These are phyloP conservation scores for Deuterostichococcus epilithicus DNA, from an alignment of 139 green algal species.

Conservation along the genomic window DNA sequence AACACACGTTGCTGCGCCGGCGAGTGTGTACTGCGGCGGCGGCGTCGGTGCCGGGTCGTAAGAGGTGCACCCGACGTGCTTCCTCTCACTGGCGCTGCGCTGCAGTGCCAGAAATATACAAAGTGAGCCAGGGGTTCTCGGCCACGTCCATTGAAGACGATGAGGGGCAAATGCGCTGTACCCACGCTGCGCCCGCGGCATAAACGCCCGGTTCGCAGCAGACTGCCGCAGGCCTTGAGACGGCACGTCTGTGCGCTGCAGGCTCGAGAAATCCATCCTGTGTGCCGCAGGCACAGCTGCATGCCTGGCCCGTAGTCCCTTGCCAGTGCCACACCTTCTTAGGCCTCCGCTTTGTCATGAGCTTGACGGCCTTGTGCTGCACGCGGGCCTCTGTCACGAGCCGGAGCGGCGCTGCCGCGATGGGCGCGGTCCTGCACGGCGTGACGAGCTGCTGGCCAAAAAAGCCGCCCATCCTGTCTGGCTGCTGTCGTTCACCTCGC, in stretches of 20 bases:
- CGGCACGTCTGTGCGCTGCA: too few species aligned
- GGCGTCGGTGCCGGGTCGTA: not conserved
- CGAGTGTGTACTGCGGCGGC: not conserved
- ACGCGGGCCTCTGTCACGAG: not conserved
- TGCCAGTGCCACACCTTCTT: not conserved
- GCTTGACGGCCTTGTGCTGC: constrained; percentile 1
- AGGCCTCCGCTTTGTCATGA: not conserved
- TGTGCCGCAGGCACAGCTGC: too few species aligned
- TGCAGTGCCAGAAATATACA: too few species aligned
- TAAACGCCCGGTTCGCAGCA: too few species aligned
- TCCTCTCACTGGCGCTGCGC: not conserved
- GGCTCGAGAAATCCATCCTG: too few species aligned
- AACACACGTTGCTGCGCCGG: not conserved
- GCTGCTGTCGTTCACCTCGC: not conserved
- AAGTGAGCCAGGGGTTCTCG: too few species aligned
- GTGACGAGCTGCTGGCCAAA: not conserved
- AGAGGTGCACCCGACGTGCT: not conserved
- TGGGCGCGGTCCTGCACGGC: not conserved
- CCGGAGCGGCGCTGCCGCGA: too few species aligned
- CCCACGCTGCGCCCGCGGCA: too few species aligned
- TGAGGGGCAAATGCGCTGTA: too few species aligned
- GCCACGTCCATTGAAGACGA: too few species aligned
- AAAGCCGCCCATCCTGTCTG: not conserved
- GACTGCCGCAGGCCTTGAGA: too few species aligned
- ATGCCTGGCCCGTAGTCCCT: too few species aligned